Percentiles rank a stretch among this genome's conserved stretches.
Conservation (phyloP, 2,329 filamentous ascomycete genomes). For the Chrysoporthe cubensis region DNA sequence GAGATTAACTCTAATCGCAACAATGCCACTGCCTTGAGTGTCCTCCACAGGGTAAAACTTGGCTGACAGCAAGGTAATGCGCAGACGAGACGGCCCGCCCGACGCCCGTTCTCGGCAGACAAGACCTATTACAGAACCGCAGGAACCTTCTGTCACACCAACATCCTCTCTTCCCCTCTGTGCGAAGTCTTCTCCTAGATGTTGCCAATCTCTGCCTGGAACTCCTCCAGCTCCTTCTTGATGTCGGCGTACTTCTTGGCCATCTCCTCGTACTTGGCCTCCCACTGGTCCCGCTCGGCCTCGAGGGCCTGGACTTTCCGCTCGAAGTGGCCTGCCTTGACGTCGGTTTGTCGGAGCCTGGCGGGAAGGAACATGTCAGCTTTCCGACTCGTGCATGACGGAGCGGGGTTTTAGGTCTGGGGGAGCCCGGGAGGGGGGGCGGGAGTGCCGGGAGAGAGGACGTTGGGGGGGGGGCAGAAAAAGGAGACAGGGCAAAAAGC, state of each 20-base stretch:
- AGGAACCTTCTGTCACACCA: slow-evolving; percentile 10
- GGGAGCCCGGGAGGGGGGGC: not conserved
- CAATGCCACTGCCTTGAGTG: slow-evolving; percentile 23
- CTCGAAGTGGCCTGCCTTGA: slow-evolving; percentile 99
- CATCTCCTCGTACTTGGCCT: slow-evolving; percentile 98
- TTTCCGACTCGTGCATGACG: not conserved
- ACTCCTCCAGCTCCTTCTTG: slow-evolving; percentile 89
- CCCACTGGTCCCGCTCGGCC: slow-evolving; percentile 89
- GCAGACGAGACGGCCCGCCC: slow-evolving; percentile 14
- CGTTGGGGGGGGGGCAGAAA: not conserved
- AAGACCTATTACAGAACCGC: slow-evolving; percentile 23
- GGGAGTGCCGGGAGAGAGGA: not conserved
- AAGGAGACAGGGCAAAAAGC: slow-evolving; percentile 27
- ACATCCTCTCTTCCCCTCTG: slow-evolving; percentile 4
- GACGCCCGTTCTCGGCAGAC: slow-evolving; percentile 17
- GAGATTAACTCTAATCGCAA: slow-evolving; percentile 25
- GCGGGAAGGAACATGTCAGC: slow-evolving; percentile 27
- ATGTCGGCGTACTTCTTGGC: slow-evolving; percentile 80
- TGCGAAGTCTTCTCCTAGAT: slow-evolving; percentile 62
- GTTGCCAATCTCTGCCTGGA: slow-evolving; percentile 90
- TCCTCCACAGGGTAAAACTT: slow-evolving; percentile 18
- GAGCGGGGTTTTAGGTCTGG: slow-evolving; percentile 4
- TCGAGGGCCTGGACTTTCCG: slow-evolving; percentile 98
- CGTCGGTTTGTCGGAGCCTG: slow-evolving; percentile 97
- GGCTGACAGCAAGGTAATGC: slow-evolving; percentile 2